phyloP scores from a whole-genome alignment of 306 rosid genomes.

The Lupinus albus region DNA sequence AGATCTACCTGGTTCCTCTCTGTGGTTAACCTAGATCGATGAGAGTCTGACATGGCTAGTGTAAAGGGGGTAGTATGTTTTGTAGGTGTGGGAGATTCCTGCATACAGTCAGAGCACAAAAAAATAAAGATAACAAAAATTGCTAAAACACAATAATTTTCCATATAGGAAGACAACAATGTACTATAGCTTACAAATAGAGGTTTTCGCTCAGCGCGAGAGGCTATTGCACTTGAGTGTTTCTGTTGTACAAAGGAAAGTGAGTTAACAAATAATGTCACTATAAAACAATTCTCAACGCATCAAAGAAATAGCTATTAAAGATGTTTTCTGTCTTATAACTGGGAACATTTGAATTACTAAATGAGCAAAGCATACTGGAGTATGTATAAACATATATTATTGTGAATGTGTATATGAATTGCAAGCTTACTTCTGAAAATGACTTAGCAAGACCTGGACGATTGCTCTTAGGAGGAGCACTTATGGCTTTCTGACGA shows the following conservation, averaged over 20 bases:
- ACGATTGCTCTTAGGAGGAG: conserved; percentile 71
- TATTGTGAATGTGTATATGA: conserved; percentile 9
- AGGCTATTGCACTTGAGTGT: conserved; percentile 57
- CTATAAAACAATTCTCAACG: conserved; percentile 22
- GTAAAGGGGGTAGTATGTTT: conserved; percentile 62
- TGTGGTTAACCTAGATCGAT: conserved; percentile 66
- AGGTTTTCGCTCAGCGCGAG: conserved; percentile 64
- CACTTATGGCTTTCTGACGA: conserved; percentile 74
- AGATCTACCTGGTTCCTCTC: conserved; percentile 82
- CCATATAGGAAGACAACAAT: conserved; percentile 23
- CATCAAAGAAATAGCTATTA: conserved; percentile 12
- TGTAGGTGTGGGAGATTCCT: conserved; percentile 96
- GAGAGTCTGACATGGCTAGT: conserved; percentile 74
- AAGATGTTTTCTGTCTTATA: conserved; percentile 4
- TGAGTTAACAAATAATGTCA: conserved; percentile 21
- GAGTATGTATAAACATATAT: conserved; percentile 3
- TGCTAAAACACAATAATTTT: conserved; percentile 6
- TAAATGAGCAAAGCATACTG: conserved; percentile 22
- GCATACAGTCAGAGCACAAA: conserved; percentile 40
- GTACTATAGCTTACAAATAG: conserved; percentile 58
- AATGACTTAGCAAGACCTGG: conserved; percentile 61
- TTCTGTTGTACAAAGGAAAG: conserved; percentile 59
- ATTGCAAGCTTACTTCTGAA: conserved; percentile 63
- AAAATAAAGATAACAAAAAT: conserved; percentile 21
- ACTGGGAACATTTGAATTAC: neutral